Evolutionary conservation across 1,139 yeast genomes (phyloP), one percentile per base, ranked within the genome.

Genomic region (Yamadazyma atmosphaerica): DNA sequence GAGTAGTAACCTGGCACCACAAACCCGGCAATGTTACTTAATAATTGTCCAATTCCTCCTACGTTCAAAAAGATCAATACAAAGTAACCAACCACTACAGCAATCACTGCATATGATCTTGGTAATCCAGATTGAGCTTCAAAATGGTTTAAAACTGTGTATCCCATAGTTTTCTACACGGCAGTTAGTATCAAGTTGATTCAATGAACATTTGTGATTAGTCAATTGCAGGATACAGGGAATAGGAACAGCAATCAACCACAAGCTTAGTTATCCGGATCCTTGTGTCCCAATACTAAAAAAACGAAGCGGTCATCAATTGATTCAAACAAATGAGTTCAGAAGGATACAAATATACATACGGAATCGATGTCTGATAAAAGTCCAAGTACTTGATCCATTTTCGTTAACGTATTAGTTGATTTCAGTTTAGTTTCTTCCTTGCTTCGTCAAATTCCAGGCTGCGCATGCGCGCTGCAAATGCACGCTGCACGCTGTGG

Each of bases 41-140:
- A 76, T 54, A 92, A 79, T 68, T 90, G 95, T 44, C 98, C 98
- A 57, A 90, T 71, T 16, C 96, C 98, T 46, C 96, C 98, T 51
- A 89, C 70, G 66, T 94, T 94, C 58, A 90, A 72, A 68, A 90
- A 87, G 44, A 89, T 81, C 55, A 89, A 63, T 32, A 90, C 65
- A 50, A 89, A 72, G 70, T 92, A 92, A 38, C 80, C 56, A 7
- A 63, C 81, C 32, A 72, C 81, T 17, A 74, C 74, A 16, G 81
- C 94, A 40, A 84, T 63, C 25, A 84, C 85, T 27, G 88, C 86
- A 57, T 90, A 90, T 2, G 95, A 84, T 74, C 92, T 86, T 61
- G 98, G 97, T 46, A 90, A 69, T 16, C 89, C 85, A 36, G 90
- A 78, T 46, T 74, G 77, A 13, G 60, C 49, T 63, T 84, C 90